These are phyloP conservation scores for Sporothrix curviconia DNA, from an alignment of 2,329 filamentous ascomycete species.

Conservation along the genomic window DNA sequence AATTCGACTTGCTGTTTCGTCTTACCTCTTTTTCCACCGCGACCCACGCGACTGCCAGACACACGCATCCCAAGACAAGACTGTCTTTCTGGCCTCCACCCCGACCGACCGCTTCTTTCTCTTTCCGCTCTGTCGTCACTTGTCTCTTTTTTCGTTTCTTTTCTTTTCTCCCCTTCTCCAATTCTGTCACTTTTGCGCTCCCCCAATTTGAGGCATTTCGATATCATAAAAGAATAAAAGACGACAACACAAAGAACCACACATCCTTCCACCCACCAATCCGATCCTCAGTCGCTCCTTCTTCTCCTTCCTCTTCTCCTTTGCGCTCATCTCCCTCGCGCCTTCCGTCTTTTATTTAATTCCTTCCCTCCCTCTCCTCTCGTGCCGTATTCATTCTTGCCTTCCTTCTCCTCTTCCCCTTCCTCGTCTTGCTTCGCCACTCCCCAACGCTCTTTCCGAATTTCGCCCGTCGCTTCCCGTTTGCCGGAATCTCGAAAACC, in stretches of 20 bases:
- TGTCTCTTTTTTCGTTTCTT: background rate
- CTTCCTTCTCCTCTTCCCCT: conserved; percentile 6
- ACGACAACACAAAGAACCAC: background rate
- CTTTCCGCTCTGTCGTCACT: background rate
- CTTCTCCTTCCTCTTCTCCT: too few species aligned
- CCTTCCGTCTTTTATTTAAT: background rate
- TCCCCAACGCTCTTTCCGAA: background rate
- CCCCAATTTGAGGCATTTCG: too few species aligned
- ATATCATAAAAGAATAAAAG: background rate
- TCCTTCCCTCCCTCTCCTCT: background rate
- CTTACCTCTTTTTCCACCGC: background rate
- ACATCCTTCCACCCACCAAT: background rate
- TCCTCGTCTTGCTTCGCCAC: conserved; percentile 5
- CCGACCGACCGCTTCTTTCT: background rate
- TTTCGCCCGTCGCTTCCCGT: conserved; percentile 12
- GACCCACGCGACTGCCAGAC: background rate
- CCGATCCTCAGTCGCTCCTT: background rate
- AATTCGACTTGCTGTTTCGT: background rate
- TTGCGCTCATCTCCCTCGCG: too few species aligned
- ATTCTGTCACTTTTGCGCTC: too few species aligned
- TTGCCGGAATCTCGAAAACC: background rate
- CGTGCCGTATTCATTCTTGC: too few species aligned
- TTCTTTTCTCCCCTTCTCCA: background rate
- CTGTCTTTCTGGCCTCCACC: background rate
- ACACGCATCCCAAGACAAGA: conserved; percentile 6